These are phyloP conservation scores for Mycena floridula DNA, from an alignment of 768 basidiomycete species.

Conservation along the genomic window DNA sequence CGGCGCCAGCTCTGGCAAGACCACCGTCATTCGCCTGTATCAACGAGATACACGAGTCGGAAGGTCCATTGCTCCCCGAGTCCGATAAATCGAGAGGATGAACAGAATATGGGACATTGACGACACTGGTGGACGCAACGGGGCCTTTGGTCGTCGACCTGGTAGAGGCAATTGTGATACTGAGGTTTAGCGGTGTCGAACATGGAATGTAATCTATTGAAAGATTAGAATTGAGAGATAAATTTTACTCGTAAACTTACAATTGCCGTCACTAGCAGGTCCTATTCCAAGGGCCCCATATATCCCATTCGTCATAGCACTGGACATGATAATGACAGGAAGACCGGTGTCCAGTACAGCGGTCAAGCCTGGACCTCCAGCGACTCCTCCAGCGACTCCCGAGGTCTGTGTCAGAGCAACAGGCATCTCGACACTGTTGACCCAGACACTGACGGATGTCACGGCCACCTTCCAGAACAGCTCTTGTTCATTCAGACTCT, in stretches of 20 bases:
- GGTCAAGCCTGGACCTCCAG: conserved; percentile 30
- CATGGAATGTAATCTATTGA: conserved; percentile 72
- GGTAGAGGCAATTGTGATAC: conserved; percentile 40
- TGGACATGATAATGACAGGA: conserved; percentile 57
- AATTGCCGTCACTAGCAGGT: conserved; percentile 57
- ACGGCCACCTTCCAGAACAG: conserved; percentile 55
- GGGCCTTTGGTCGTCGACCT: conserved; percentile 45
- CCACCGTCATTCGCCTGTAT: conserved; percentile 51
- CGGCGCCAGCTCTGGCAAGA: conserved; percentile 27
- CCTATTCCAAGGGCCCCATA: conserved; percentile 66
- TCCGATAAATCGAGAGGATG: conserved; percentile 16
- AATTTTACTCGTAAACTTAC: conserved; percentile 39
- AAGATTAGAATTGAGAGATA: too few relatives aligned
- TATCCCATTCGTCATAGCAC: conserved; percentile 60
- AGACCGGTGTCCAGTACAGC: conserved; percentile 73
- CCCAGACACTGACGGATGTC: background rate
- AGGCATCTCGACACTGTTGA: background rate
- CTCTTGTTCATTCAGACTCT: conserved; percentile 24
- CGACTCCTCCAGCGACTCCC: conserved; percentile 18
- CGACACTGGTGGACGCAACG: conserved; percentile 51
- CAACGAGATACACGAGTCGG: conserved; percentile 53
- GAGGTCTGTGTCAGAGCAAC: background rate
- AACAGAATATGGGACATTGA: background rate
- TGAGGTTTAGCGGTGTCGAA: conserved; percentile 62
- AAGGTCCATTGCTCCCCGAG: conserved; percentile 33